Conservation (phyloP, 345 rosid species). For the Lepidium didymum region DNA sequence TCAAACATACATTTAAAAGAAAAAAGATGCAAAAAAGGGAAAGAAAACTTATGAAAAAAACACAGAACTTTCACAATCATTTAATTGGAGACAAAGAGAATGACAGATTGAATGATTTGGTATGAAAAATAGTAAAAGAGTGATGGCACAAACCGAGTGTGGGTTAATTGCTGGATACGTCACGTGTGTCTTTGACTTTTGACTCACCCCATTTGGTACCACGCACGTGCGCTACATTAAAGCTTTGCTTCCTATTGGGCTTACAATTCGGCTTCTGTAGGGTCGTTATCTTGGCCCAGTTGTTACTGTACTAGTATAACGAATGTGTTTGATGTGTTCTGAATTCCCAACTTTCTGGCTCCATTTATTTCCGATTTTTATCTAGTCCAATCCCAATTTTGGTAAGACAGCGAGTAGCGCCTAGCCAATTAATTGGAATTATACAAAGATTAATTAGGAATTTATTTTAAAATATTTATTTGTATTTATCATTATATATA, state of each 20-base stretch:
- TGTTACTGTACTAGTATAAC: not conserved
- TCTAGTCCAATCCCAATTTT: too few relatives aligned
- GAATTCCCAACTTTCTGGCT: not conserved
- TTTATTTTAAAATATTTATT: too few relatives aligned
- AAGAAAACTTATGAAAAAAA: too few relatives aligned
- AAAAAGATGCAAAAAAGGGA: too few relatives aligned
- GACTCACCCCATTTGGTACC: too few relatives aligned
- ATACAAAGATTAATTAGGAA: too few relatives aligned
- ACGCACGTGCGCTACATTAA: conserved; percentile 21
- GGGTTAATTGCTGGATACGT: conserved; percentile 22
- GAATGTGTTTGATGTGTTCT: not conserved
- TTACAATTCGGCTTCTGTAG: not conserved
- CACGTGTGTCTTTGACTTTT: conserved; percentile 27
- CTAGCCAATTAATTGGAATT: too few relatives aligned
- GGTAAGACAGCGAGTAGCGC: too few relatives aligned
- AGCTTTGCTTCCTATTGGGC: conserved; percentile 22
- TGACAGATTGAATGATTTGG: conserved; percentile 21
- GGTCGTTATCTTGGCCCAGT: conserved; percentile 19
- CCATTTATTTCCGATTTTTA: too few relatives aligned
- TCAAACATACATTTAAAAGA: too few relatives aligned
- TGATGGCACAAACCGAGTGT: conserved; percentile 16
- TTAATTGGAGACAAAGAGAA: conserved; percentile 19
- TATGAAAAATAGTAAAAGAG: conserved; percentile 7
- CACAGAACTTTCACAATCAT: not conserved
- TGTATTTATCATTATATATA: too few relatives aligned